Evolutionary conservation across 202 grass and related monocot genomes (phyloP), one percentile per base, ranked within the genome.

Genomic region (Zizania palustris): DNA sequence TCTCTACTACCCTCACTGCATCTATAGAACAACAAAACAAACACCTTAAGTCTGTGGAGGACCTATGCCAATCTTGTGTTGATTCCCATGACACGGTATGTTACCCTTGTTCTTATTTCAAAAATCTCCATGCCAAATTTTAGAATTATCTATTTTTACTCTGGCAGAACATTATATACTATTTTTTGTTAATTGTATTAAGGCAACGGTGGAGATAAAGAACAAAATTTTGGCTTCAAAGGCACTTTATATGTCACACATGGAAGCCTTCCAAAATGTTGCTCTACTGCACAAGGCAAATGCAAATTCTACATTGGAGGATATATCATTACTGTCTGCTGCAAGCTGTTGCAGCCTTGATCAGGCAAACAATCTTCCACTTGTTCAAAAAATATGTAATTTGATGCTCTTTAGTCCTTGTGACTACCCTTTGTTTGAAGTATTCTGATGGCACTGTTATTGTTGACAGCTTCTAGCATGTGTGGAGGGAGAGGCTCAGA

Each of bases 221-320:
- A 96, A 87, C 72, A 99, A 96, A 68, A 43, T 99, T 55, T 72
- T 87, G 28, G 89, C 90, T 89, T 93, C 96, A 48, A 95, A 93
- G 79, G 83, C 81, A 5, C 71, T 89, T 21, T 91, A 83, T 63
- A 77, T 76, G 65, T 96, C 84, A 1, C 96, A 99, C 71, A 86
- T 99, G 74, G 96, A 99, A 87, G 89, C 80, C 15, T 71, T 99
- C 60, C 87, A 93, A 86, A 99, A 99, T 89, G 86, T 91, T 51
- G 89, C 89, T 34, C 75, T 93, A 14, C 83, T 99, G 55, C 96
- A 99, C 67, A 99, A 99, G 60, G 89, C 96, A 81, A 86, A 77
- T 63, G 76, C 85, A 45, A 91, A 95, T 86, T 82, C 81, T 20
- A 83, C 51, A 46, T 43, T 99, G 41, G 96, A 96, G 48, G 96